Evolutionary conservation across 2,329 filamentous ascomycete genomes (phyloP), one percentile per base, ranked within the genome.

Genomic region (Cryphonectria parasitica): DNA sequence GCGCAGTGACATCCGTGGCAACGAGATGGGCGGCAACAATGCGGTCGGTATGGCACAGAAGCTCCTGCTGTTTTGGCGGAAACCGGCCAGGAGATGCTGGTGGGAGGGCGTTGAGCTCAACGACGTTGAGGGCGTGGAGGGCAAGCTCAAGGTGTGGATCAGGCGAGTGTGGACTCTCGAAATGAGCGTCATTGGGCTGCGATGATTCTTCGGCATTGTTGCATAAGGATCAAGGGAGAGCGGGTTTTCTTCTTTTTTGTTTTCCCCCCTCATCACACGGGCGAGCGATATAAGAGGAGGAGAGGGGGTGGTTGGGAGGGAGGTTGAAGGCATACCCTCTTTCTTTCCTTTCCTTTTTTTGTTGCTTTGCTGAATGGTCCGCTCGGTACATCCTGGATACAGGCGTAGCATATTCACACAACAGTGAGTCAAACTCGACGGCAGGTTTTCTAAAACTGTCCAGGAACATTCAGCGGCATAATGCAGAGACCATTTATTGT

Each of bases 21-120:
- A 90, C 77, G 89, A 91, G 71, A 87, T 89, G 83, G 85, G 92
- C 66, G 61, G 61, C 43, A 90, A 87, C 75, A 94, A 91, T 79
- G 92, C 94, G 0, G 94, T 98, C 25, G 95, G 95, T 67, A 99
- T 99, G 96, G 96, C 96, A 17, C 96, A 99, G 81, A 99, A 99
- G 83, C 88, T 99, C 63, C 87, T 99, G 19, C 87, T 99, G 3
- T 99, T 99, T 85, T 99, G 96, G 96, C 89, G 96, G 75, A 99
- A 99, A 82, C 96, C 96, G 22, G 96, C 96, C 19, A 87, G 96
- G 72, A 89, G 96, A 80, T 99, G 96, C 85, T 99, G 96, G 96
- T 99, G 96, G 96, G 96, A 99, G 80, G 96, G 96, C 34, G 92
- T 99, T 52, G 95, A 98, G 80, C 86, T 99, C 61, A 89, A 96